Conservation (phyloP, 139 green algal species). For the Chlorella sp. region DNA sequence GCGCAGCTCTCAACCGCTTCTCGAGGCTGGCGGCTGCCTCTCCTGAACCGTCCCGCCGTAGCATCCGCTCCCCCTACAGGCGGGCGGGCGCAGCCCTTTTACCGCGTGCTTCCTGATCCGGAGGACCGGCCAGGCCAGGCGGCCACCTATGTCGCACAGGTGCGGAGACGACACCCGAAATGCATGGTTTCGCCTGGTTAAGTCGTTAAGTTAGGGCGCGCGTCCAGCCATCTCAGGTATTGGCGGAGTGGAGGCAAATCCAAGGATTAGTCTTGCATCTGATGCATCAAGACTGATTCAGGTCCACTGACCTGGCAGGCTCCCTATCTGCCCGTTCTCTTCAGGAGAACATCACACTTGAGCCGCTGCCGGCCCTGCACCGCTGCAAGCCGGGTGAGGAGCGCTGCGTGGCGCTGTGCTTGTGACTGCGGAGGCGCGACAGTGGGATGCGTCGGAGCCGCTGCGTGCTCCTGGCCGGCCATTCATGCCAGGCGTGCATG, state of each 20-base stretch:
- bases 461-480: too few species aligned
- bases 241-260: too few species aligned
- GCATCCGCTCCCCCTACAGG: neutral
- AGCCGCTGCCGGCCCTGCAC: slow-evolving; percentile 13
- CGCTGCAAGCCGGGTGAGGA: neutral
- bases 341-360: slow-evolving; percentile 44
- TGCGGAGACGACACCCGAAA: too few species aligned
- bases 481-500: neutral
- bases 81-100: slow-evolving; percentile 62
- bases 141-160: slow-evolving; percentile 58
- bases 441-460: neutral
- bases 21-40: neutral
- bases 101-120: slow-evolving; percentile 58
- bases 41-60: neutral
- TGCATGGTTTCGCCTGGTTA: too few species aligned
- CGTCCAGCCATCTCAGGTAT: too few species aligned
- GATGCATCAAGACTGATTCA: too few species aligned
- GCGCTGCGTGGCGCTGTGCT: too few species aligned
- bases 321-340: too few species aligned
- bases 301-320: too few species aligned
- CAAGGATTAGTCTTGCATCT: too few species aligned
- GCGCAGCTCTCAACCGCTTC: neutral
- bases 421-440: neutral
- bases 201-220: too few species aligned
- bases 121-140: slow-evolving; percentile 31